A percentile compares a stretch with the other conserved stretches of the same genome.
phyloP scores from a whole-genome alignment of 441 rosid genomes.

The Adansonia rubrostipa region DNA sequence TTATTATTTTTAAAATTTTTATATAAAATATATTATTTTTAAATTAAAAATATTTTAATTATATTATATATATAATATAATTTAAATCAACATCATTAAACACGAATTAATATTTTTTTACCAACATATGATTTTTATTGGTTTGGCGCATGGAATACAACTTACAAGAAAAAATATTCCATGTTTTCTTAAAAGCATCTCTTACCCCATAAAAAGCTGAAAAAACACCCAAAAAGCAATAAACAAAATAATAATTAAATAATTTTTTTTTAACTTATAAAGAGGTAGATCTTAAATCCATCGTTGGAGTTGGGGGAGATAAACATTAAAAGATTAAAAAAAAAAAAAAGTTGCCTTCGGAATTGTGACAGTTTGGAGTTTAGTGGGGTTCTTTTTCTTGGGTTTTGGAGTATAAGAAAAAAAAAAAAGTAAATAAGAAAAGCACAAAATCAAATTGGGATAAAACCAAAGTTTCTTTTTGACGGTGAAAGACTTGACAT shows the following conservation, averaged over 20 bases:
- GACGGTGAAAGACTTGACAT: constrained; percentile 31
- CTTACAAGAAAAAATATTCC: constrained; percentile 30
- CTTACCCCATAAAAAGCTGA: constrained; percentile 36
- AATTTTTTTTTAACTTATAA: constrained; percentile 17
- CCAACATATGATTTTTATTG: not conserved
- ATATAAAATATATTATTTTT: too few relatives aligned
- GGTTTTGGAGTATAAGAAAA: constrained; percentile 11
- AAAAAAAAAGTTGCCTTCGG: constrained; percentile 9
- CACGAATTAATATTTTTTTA: too few relatives aligned
- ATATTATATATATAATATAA: too few relatives aligned
- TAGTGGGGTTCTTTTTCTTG: constrained; percentile 7
- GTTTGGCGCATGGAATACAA: not conserved
- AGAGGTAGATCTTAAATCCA: constrained; percentile 19
- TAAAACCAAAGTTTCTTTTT: constrained; percentile 26
- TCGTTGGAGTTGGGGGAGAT: constrained; percentile 25
- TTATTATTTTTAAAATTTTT: too few relatives aligned
- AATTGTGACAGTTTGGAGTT: constrained; percentile 27
- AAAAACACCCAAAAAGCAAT: constrained; percentile 21
- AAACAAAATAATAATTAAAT: constrained; percentile 35
- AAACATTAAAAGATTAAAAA: not conserved
- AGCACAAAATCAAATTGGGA: not conserved
- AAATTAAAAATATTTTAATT: too few relatives aligned
- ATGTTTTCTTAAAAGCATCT: constrained; percentile 50
- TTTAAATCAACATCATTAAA: too few relatives aligned
- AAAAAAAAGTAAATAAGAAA: too few relatives aligned